Conservation (phyloP, 2,329 filamentous ascomycete genomes). For the Fusarium globosum region DNA sequence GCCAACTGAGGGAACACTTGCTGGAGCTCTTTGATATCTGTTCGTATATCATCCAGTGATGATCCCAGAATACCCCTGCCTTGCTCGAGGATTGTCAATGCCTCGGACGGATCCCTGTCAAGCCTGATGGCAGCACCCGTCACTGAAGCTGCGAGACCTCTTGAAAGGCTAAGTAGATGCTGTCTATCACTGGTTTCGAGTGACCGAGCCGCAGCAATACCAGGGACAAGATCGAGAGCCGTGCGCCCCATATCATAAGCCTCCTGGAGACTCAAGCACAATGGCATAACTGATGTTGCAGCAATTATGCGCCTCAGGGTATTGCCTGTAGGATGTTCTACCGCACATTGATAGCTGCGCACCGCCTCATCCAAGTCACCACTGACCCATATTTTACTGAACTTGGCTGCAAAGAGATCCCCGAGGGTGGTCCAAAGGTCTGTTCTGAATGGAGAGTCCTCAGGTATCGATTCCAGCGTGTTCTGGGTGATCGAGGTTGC, state of each 20-base stretch:
- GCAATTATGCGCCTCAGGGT: not conserved
- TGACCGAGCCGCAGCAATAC: not conserved
- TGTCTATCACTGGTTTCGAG: not conserved
- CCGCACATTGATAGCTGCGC: not conserved
- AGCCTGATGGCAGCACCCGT: not conserved
- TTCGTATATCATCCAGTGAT: not conserved
- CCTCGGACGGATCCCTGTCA: not conserved
- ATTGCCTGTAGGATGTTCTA: not conserved
- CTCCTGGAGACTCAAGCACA: not conserved
- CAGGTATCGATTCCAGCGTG: not conserved
- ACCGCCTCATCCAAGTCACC: not conserved
- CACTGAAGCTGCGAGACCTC: not conserved
- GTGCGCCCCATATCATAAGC: not conserved
- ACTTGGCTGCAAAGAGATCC: fast-evolving
- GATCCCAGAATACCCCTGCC: not conserved
- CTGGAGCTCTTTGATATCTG: not conserved
- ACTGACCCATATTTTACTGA: fast-evolving
- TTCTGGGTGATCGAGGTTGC: not conserved
- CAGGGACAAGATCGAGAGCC: not conserved
- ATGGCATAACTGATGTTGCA: not conserved
- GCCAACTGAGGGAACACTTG: not conserved
- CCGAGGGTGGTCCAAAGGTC: not conserved
- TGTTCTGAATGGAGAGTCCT: not conserved
- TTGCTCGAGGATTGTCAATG: not conserved
- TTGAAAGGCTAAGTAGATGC: not conserved